Evolutionary conservation across 208 protist species (phyloP).

Genomic region (Leishmania lainsoni): DNA sequence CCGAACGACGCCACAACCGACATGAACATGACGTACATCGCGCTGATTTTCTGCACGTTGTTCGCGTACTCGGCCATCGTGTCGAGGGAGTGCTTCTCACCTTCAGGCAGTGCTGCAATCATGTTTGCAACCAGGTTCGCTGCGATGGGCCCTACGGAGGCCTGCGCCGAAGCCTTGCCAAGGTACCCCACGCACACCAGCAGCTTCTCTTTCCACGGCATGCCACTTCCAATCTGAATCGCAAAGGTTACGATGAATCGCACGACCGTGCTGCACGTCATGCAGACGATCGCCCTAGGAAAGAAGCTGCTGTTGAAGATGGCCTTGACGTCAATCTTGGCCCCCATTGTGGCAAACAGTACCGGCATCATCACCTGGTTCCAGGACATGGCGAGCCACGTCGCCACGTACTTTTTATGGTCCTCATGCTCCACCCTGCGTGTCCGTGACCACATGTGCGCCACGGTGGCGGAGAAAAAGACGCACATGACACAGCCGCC

Average conservation of each 20-base stretch:
- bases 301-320: constrained; percentile 78
- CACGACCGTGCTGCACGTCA: constrained; percentile 59
- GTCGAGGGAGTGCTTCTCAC: constrained; percentile 16
- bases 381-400: constrained; percentile 70
- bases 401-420: constrained; percentile 72
- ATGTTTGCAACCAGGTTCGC: constrained; percentile 50
- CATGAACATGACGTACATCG: constrained; percentile 86
- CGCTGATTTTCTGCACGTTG: constrained; percentile 72
- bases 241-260: constrained; percentile 57
- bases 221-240: constrained; percentile 53
- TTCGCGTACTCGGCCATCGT: constrained; percentile 56
- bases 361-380: constrained; percentile 75
- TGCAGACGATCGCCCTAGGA: constrained; percentile 65
- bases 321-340: constrained; percentile 59
- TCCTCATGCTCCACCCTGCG: constrained; percentile 52
- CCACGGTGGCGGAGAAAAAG: constrained; percentile 71
- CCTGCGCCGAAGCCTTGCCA: constrained; percentile 79
- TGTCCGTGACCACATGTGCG: constrained; percentile 66
- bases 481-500: constrained; percentile 78
- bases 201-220: constrained; percentile 57
- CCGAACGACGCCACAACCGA: constrained; percentile 64
- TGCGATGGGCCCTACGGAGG: constrained; percentile 70
- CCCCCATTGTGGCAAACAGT: constrained; percentile 75
- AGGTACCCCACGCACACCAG: constrained; percentile 75
- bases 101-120: constrained; percentile 40